Conservation (phyloP, 2,329 filamentous ascomycete species). For the Sclerotiophoma versabilis region DNA sequence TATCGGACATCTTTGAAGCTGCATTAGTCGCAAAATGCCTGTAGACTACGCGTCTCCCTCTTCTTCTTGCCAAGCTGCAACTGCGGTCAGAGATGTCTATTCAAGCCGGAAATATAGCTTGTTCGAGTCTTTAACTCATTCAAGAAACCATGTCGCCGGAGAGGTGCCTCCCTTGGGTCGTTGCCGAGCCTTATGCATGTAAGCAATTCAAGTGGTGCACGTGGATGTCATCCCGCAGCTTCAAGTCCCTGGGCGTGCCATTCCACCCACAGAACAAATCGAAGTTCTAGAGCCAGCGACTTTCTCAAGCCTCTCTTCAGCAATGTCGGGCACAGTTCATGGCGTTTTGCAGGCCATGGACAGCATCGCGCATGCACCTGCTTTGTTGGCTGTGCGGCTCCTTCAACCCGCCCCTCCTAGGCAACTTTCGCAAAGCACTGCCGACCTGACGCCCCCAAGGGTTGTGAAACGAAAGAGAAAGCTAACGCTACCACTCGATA, state of each 20-base stretch:
- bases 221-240: neutral
- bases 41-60: too few relatives aligned
- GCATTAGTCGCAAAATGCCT: too few relatives aligned
- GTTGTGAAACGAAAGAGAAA: neutral
- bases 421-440: neutral
- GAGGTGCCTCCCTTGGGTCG: too few relatives aligned
- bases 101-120: too few relatives aligned
- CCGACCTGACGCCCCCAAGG: neutral
- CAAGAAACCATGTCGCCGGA: too few relatives aligned
- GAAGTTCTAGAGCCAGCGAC: too few relatives aligned
- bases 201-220: neutral
- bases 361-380: neutral
- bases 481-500: neutral
- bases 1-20: too few relatives aligned
- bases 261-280: neutral
- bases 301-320: too few relatives aligned
- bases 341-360: slow-evolving; percentile 3
- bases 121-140: too few relatives aligned
- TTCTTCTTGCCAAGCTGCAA: too few relatives aligned
- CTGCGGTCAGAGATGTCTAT: too few relatives aligned
- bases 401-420: neutral
- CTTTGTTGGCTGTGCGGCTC: neutral
- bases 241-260: neutral
- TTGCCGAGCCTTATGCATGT: neutral
- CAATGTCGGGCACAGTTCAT: neutral